These are phyloP conservation scores for Isoetes engelmannii DNA, from an alignment of 83 land plant species.

Conservation along the genomic window DNA sequence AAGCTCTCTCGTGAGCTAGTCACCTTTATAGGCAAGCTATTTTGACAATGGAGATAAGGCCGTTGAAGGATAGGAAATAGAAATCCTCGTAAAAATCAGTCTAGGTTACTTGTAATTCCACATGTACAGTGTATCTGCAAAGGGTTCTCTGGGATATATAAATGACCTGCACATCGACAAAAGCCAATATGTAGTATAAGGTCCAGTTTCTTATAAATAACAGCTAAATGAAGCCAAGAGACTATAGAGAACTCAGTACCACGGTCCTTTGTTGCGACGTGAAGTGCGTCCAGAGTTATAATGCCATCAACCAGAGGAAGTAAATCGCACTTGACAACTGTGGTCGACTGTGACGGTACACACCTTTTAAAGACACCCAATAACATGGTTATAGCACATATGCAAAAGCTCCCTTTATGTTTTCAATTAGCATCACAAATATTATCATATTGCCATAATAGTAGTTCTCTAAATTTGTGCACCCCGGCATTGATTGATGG, in stretches of 20 bases:
- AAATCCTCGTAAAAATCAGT: too few relatives aligned
- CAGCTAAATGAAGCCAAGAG: not conserved
- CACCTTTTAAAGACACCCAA: constrained; percentile 38
- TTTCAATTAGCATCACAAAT: not conserved
- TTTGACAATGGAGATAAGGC: too few relatives aligned
- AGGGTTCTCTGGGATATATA: constrained; percentile 78
- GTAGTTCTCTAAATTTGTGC: too few relatives aligned
- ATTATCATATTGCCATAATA: too few relatives aligned
- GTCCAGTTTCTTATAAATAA: not conserved
- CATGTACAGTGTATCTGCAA: constrained; percentile 82
- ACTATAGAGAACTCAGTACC: constrained; percentile 35
- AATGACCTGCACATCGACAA: constrained; percentile 40
- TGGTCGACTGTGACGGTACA: constrained; percentile 80
- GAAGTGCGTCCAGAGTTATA: constrained; percentile 87
- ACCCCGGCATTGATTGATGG: too few relatives aligned
- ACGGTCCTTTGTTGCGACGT: constrained; percentile 76
- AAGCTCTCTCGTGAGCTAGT: too few relatives aligned
- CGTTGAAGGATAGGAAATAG: too few relatives aligned
- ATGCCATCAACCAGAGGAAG: constrained; percentile 96
- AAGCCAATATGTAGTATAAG: not conserved
- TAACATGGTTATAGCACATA: not conserved
- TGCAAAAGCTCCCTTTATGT: not conserved
- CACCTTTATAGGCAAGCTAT: too few relatives aligned
- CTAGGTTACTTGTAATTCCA: constrained; percentile 47
- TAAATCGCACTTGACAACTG: constrained; percentile 82